Evolutionary conservation across 306 rosid species (phyloP).

Genomic region (Albizia julibrissin): DNA sequence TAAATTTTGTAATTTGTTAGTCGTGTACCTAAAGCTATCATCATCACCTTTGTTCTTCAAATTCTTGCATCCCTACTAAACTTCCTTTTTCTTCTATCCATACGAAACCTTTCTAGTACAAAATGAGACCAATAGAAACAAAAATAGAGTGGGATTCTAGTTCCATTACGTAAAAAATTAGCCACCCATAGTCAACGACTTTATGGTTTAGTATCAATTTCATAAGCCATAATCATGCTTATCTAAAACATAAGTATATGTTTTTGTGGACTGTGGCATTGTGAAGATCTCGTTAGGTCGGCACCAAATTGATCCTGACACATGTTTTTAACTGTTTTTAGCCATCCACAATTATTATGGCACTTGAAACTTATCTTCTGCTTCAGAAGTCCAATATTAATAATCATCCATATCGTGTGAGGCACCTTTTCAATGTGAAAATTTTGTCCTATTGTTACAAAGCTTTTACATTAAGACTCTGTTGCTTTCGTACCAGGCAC

Average conservation of each 20-base stretch:
- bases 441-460: not conserved
- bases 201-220: slow-evolving; percentile 17
- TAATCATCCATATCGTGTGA: slow-evolving; percentile 10
- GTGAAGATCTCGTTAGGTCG: slow-evolving; percentile 34
- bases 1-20: not conserved
- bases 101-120: not conserved
- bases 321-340: slow-evolving; percentile 16
- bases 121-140: slow-evolving; percentile 3
- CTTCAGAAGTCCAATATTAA: not conserved
- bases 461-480: not conserved
- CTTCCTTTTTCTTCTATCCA: not conserved
- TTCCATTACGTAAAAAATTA: slow-evolving; percentile 2
- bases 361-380: slow-evolving; percentile 33
- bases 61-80: not conserved
- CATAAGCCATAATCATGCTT: slow-evolving; percentile 26
- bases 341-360: not conserved
- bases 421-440: slow-evolving; percentile 13
- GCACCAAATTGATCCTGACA: slow-evolving; percentile 32
- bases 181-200: slow-evolving; percentile 5
- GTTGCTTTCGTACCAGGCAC: not conserved
- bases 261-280: not conserved
- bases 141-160: not conserved
- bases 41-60: not conserved
- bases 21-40: not conserved
- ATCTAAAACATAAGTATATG: slow-evolving; percentile 24